Conservation (phyloP, 257 asterid genomes). For the Apocynum venetum region DNA sequence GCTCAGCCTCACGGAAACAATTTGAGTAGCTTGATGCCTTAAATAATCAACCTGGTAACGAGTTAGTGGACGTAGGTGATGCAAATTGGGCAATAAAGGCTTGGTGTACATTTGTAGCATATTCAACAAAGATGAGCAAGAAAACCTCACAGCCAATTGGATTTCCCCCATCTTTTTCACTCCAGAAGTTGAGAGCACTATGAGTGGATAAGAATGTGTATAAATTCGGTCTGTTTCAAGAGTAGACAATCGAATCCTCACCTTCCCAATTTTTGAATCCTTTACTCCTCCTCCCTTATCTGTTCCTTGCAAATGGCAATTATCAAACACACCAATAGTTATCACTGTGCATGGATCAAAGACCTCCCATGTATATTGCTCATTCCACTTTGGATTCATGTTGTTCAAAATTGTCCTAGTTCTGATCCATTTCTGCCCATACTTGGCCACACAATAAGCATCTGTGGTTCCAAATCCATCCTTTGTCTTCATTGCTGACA, state of each 20-base stretch:
- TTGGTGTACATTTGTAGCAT: slow-evolving; percentile 50
- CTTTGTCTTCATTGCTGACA: slow-evolving; percentile 55
- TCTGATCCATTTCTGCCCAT: slow-evolving; percentile 92
- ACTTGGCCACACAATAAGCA: slow-evolving; percentile 91
- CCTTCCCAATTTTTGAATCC: slow-evolving; percentile 77
- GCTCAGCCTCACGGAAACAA: slow-evolving; percentile 59
- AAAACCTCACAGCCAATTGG: slow-evolving; percentile 76
- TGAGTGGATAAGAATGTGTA: slow-evolving; percentile 74
- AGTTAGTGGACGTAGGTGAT: slow-evolving; percentile 64
- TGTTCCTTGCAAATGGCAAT: slow-evolving; percentile 61
- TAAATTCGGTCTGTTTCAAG: slow-evolving; percentile 70
- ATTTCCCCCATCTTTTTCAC: slow-evolving; percentile 84
- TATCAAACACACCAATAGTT: slow-evolving; percentile 72
- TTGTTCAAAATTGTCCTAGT: slow-evolving; percentile 64
- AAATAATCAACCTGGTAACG: slow-evolving; percentile 54
- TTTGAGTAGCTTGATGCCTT: slow-evolving; percentile 74
- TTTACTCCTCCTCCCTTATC: slow-evolving; percentile 32
- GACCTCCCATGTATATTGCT: slow-evolving; percentile 93
- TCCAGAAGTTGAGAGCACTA: slow-evolving; percentile 59
- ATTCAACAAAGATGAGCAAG: slow-evolving; percentile 55
- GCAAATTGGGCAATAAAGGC: slow-evolving; percentile 61
- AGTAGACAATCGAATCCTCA: slow-evolving; percentile 67
- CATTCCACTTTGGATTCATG: slow-evolving; percentile 78
- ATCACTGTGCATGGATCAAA: slow-evolving; percentile 86
- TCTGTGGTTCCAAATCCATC: slow-evolving; percentile 66